Percentiles rank a stretch among this genome's conserved stretches.
Evolutionary conservation across 2,329 filamentous ascomycete genomes (phyloP).

Genomic region (Periconia digitata): DNA sequence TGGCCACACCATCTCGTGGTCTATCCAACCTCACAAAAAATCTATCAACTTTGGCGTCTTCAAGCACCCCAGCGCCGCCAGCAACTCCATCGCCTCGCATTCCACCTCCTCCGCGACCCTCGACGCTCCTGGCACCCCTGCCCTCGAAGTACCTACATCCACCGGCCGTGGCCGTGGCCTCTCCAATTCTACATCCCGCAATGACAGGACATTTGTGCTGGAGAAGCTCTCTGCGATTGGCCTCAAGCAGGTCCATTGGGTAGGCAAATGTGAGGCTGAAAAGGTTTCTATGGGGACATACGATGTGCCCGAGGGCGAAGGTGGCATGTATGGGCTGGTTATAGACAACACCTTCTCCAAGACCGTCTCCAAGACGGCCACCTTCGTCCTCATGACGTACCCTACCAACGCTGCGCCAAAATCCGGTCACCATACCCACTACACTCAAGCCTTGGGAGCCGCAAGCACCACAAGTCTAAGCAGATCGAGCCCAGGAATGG

Average conservation of each 20-base stretch:
- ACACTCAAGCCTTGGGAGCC: conserved; percentile 57
- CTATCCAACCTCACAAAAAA: conserved; percentile 95
- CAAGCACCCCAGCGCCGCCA: conserved; percentile 83
- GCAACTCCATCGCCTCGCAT: conserved; percentile 50
- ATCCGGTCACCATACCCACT: conserved; percentile 68
- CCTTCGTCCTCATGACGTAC: conserved; percentile 92
- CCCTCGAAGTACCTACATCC: conserved; percentile 57
- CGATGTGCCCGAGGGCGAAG: conserved; percentile 72
- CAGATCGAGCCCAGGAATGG: conserved; percentile 45
- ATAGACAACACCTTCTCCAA: conserved; percentile 99
- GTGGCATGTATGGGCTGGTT: conserved; percentile 92
- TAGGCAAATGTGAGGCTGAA: conserved; percentile 94
- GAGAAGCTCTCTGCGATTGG: conserved; percentile 66
- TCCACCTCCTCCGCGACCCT: conserved; percentile 40
- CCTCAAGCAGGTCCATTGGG: conserved; percentile 70
- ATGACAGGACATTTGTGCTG: conserved; percentile 69
- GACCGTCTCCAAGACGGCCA: conserved; percentile 84
- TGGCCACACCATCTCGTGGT: conserved; percentile 94
- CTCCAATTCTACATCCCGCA: conserved; percentile 58
- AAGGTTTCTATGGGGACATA: conserved; percentile 90
- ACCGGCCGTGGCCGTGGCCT: conserved; percentile 56
- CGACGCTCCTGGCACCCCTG: conserved; percentile 37
- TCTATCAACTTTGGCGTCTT: conserved; percentile 98
- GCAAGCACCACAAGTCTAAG: conserved; percentile 41
- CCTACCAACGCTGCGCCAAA: conserved; percentile 79